Evolutionary conservation across 257 asterid genomes (phyloP), one percentile per base, ranked within the genome.

Genomic region (Capsicum pubescens): DNA sequence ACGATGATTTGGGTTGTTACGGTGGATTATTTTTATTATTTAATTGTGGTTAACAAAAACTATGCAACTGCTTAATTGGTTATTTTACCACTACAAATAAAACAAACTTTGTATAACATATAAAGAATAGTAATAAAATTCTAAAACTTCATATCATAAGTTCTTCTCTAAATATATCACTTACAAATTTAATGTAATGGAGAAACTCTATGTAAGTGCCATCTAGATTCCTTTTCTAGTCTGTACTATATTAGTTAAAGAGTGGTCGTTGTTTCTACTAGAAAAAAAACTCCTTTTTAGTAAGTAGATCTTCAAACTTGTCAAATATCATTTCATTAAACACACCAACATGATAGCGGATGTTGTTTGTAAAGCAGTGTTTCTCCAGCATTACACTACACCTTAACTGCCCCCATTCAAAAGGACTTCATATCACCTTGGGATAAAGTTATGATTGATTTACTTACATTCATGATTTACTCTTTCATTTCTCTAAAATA

Each of bases 361-460:
- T 19, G 81, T 61, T 59, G 72, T 60, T 36, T 80, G 36, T 57
- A 63, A 80, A 59, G 83, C 71, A 80, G 52, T 59, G 83, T 59
- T 48, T 39, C 71, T 80, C 72, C 42, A 5, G 55, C 48, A 59
- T 63, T 80, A 3, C 42, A 59, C 83, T 59, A 12, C 14, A 5
- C 71, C 39, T 80, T 21, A 80, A 5, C 55, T 80, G 58, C 72
- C 44, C 1, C 83, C 44, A 1, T 80, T 44, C 71, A 80, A 39
- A 58, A 11, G 10, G n/a, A 80, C 55, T 59, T 80, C 83, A 17
- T 10, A 16, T 80, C 72, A 36, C 70, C 56, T 39, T 39, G 36
- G 83, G 71, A 17, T 39, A 17, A 11, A 61, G 72, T 59, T 17
- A 35, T 80, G 69, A 36, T 63, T 80, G 71, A 58, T 48, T n/a